These are phyloP conservation scores for Macrotyloma uniflorum DNA, from an alignment of 306 rosid genomes.

Conservation along the genomic window DNA sequence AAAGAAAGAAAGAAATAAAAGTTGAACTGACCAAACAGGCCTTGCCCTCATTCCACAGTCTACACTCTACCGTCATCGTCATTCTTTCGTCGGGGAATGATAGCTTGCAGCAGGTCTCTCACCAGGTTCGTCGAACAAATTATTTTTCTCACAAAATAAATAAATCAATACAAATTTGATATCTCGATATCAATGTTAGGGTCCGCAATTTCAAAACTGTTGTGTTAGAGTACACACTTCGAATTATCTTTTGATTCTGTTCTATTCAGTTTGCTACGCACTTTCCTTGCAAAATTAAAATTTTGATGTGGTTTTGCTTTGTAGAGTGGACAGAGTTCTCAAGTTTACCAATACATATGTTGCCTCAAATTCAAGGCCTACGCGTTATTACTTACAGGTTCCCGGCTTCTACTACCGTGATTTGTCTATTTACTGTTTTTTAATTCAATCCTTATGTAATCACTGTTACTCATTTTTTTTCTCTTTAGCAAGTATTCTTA, in stretches of 20 bases:
- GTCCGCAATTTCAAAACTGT: not conserved
- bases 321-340: slow-evolving; percentile 64
- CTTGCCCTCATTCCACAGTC: not conserved
- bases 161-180: not conserved
- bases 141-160: not conserved
- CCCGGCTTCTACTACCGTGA: not conserved
- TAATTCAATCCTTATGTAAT: not conserved
- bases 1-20: not conserved
- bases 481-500: not conserved
- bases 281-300: not conserved
- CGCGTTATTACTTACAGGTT: slow-evolving; percentile 52
- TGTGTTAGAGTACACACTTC: not conserved
- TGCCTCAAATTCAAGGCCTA: slow-evolving; percentile 32
- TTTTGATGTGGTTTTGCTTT: not conserved
- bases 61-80: not conserved
- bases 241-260: not conserved
- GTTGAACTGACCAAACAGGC: not conserved
- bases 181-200: not conserved
- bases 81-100: slow-evolving; percentile 24
- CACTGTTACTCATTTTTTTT: not conserved
- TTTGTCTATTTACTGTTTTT: slow-evolving; percentile 4
- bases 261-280: not conserved
- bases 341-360: slow-evolving; percentile 46
- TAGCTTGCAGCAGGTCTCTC: slow-evolving; percentile 37
- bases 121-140: slow-evolving; percentile 16